phyloP scores from a whole-genome alignment of 108 stramenopile species.

The Skeletonema tropicum region DNA sequence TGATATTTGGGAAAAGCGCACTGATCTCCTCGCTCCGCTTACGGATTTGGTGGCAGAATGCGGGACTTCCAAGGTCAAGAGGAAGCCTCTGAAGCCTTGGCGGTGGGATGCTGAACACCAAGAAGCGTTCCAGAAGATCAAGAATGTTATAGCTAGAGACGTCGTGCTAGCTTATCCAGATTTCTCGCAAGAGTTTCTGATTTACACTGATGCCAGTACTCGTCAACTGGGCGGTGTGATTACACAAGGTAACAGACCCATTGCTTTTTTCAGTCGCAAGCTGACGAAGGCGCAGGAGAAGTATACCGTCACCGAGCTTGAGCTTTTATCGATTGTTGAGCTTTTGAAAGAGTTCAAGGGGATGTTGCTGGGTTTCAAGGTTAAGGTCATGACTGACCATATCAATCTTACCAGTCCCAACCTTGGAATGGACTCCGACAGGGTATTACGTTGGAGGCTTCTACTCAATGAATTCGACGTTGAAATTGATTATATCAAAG shows the following conservation, averaged over 20 bases:
- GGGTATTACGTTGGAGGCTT: slow-evolving; percentile 34
- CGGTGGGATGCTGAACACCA: no score
- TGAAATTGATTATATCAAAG: slow-evolving; percentile 26
- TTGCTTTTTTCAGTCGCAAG: slow-evolving; percentile 55
- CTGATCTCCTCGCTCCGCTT: no score
- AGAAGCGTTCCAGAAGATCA: slow-evolving; percentile 18
- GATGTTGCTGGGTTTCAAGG: slow-evolving; percentile 18
- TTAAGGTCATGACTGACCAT: slow-evolving; percentile 12
- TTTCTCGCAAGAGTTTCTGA: slow-evolving; percentile 45
- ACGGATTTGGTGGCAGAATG: no score
- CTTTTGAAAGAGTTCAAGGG: slow-evolving; percentile 44
- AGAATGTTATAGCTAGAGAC: slow-evolving; percentile 8
- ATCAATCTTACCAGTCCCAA: slow-evolving; percentile 12
- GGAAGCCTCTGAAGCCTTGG: no score
- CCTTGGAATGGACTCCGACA: slow-evolving; percentile 20
- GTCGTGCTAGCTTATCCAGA: slow-evolving; percentile 45
- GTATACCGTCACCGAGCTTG: slow-evolving; percentile 40
- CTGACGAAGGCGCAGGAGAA: slow-evolving; percentile 33
- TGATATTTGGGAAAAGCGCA: no score
- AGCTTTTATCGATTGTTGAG: slow-evolving; percentile 50
- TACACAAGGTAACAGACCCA: slow-evolving; percentile 42
- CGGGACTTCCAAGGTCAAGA: no score
- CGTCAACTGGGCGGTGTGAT: slow-evolving; percentile 51
- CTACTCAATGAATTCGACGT: slow-evolving; percentile 43
- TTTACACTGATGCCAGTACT: slow-evolving; percentile 48